Evolutionary conservation across 129 eudicot species (phyloP).

Genomic region (Arctium lappa): DNA sequence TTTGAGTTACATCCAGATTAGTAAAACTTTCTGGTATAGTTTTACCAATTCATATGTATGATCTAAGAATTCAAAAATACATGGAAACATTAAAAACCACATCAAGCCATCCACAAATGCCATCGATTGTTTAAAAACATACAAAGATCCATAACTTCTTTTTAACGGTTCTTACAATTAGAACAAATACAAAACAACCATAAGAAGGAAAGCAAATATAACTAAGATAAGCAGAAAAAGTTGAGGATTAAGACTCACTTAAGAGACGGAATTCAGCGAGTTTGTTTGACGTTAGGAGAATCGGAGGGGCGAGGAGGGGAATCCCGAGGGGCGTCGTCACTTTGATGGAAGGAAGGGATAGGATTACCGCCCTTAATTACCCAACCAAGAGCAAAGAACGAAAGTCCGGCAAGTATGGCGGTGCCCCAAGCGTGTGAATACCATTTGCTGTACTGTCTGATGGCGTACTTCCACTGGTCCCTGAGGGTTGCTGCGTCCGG

Average conservation of each 20-base stretch:
- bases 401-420: constrained; percentile 81
- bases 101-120: too few relatives aligned
- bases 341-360: constrained; percentile 46
- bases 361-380: constrained; percentile 90
- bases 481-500: constrained; percentile 77
- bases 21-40: too few relatives aligned
- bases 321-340: constrained; percentile 5
- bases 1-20: too few relatives aligned
- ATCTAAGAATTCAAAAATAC: too few relatives aligned
- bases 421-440: constrained; percentile 98
- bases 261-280: constrained; percentile 14
- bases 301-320: constrained; percentile 10
- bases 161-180: too few relatives aligned
- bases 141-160: background rate
- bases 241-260: background rate
- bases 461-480: constrained; percentile 89
- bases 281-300: constrained; percentile 8
- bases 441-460: constrained; percentile 83
- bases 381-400: constrained; percentile 98
- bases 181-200: background rate
- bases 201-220: background rate
- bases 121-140: too few relatives aligned
- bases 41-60: too few relatives aligned
- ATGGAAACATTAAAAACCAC: too few relatives aligned
- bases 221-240: background rate